A percentile compares a stretch with the other conserved stretches of the same genome.
phyloP scores from a whole-genome alignment of 805 yeast genomes.

The Ogataea paradorogensis region DNA sequence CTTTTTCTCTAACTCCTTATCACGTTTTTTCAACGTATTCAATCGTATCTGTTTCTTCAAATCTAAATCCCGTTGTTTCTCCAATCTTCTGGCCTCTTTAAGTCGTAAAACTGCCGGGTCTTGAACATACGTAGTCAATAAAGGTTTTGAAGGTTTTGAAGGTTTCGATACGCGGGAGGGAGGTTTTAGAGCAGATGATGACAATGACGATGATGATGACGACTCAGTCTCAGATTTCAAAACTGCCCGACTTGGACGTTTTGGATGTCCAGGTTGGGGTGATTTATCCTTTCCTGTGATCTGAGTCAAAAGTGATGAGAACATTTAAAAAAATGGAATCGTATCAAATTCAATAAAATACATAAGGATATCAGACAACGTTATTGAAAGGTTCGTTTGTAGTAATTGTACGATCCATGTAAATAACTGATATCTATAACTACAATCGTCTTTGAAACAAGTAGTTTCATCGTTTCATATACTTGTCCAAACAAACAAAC shows the following conservation, averaged over 20 bases:
- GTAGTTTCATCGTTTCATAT: too few species aligned
- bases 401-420: too few species aligned
- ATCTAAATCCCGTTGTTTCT: conserved; percentile 36
- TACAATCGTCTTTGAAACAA: too few species aligned
- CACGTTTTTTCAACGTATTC: conserved; percentile 32
- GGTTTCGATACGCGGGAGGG: background rate
- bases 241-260: background rate
- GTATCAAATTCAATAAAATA: background rate
- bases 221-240: background rate
- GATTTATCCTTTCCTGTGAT: conserved; percentile 24
- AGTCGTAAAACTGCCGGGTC: conserved; percentile 73
- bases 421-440: too few species aligned
- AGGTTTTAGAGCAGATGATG: background rate
- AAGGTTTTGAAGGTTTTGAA: background rate
- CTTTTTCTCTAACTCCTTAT: conserved; percentile 12
- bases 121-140: background rate
- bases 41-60: conserved; percentile 12
- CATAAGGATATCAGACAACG: too few species aligned
- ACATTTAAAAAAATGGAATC: conserved; percentile 16
- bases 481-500: too few species aligned
- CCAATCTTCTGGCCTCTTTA: conserved; percentile 62
- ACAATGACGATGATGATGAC: background rate
- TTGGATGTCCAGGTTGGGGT: background rate
- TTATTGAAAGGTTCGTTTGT: too few species aligned
- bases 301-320: conserved; percentile 29